Percentiles rank a stretch among this genome's conserved stretches.
phyloP scores from a whole-genome alignment of 352 stramenopile species.

The Globisporangium yorkense region DNA sequence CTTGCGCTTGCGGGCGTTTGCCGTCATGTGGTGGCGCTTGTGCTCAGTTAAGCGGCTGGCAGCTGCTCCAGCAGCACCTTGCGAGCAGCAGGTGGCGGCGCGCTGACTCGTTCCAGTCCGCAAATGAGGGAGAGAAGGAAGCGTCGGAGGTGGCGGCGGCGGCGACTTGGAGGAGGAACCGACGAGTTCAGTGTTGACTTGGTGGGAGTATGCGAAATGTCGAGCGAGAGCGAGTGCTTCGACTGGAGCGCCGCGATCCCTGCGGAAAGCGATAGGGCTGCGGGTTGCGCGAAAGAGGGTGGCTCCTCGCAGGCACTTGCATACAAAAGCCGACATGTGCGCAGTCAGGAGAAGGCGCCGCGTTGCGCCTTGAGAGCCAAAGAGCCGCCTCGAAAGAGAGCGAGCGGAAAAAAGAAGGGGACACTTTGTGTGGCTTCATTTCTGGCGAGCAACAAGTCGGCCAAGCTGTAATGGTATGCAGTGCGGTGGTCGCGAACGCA shows the following conservation, averaged over 20 bases:
- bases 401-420: background rate
- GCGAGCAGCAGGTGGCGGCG: background rate
- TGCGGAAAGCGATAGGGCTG: background rate
- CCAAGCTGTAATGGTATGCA: background rate
- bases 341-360: constrained; percentile 1
- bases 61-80: background rate
- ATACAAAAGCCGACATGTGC: constrained; percentile 2
- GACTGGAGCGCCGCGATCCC: background rate
- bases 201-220: background rate
- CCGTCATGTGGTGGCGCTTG: background rate
- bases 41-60: background rate
- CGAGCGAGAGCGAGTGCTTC: background rate
- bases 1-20: constrained; percentile 54
- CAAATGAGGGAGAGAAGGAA: background rate
- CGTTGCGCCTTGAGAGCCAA: background rate
- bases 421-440: constrained; percentile 1
- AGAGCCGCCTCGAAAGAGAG: constrained; percentile 4
- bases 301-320: background rate
- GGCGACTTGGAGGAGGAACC: background rate
- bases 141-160: background rate
- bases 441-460: background rate
- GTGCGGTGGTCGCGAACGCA: too few relatives aligned
- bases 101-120: constrained; percentile 1
- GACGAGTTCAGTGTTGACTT: background rate
- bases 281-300: constrained; percentile 1